These are phyloP conservation scores for Endothia cerciana DNA, from an alignment of 2,329 filamentous ascomycete species.

Conservation along the genomic window DNA sequence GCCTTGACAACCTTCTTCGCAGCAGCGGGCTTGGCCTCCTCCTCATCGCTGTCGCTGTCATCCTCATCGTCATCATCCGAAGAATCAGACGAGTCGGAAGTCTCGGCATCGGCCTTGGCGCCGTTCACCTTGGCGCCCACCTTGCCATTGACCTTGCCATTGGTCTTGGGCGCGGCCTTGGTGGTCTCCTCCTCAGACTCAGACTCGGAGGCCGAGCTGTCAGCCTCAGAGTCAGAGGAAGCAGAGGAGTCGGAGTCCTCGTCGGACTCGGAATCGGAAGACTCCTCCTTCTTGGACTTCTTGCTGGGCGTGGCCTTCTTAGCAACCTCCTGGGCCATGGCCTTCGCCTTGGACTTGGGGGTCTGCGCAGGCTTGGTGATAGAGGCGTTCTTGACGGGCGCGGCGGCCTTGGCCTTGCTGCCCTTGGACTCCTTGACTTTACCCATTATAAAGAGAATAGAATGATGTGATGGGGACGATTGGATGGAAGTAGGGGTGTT, in stretches of 20 bases:
- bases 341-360: constrained; percentile 69
- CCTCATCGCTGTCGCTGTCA: constrained; percentile 35
- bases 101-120: constrained; percentile 40
- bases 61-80: constrained; percentile 36
- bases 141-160: constrained; percentile 35
- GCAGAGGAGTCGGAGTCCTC: constrained; percentile 41
- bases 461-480: constrained; percentile 20
- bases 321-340: constrained; percentile 63
- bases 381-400: constrained; percentile 64
- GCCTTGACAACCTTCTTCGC: constrained; percentile 35
- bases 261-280: constrained; percentile 40
- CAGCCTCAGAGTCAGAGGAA: constrained; percentile 43
- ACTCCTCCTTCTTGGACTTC: constrained; percentile 50
- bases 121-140: constrained; percentile 41
- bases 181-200: constrained; percentile 42
- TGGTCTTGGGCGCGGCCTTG: constrained; percentile 36
- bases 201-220: constrained; percentile 41
- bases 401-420: constrained; percentile 58
- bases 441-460: constrained; percentile 56
- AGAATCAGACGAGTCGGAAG: constrained; percentile 42
- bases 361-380: constrained; percentile 70
- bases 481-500: constrained; percentile 19
- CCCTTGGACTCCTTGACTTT: constrained; percentile 42
- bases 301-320: constrained; percentile 53
- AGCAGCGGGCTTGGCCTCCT: constrained; percentile 33